Evolutionary conservation across 73 alveolate species (phyloP).

Genomic region (Tetrahymena malaccensis): DNA sequence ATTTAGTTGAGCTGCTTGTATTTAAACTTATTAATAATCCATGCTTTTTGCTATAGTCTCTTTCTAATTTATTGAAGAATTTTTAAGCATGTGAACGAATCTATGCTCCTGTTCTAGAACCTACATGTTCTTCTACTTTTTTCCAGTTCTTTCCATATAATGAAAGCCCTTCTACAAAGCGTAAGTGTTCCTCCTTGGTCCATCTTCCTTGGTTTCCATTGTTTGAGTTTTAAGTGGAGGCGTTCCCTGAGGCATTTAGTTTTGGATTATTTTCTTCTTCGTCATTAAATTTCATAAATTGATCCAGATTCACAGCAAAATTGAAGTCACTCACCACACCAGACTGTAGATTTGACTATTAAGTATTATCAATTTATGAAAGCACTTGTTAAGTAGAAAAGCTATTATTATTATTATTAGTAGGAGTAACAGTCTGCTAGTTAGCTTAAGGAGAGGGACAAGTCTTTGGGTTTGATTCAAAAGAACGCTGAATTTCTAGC

Average conservation of each 20-base stretch:
- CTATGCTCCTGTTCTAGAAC: conserved; percentile 63
- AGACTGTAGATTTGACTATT: neutral
- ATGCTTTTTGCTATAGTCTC: conserved; percentile 2
- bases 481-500: neutral
- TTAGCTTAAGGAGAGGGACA: neutral
- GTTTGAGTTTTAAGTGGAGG: neutral
- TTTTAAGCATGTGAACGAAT: conserved; percentile 72
- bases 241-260: neutral
- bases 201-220: conserved; percentile 56
- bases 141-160: conserved; percentile 66
- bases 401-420: neutral
- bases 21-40: neutral
- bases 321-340: neutral
- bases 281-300: neutral
- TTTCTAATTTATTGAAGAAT: conserved; percentile 60
- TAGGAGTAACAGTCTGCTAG: neutral
- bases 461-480: neutral
- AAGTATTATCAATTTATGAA: neutral
- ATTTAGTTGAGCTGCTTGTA: neutral
- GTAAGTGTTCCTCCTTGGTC: conserved; percentile 62
- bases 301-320: neutral
- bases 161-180: conserved; percentile 69
- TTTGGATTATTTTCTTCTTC: neutral
- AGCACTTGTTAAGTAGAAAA: neutral
- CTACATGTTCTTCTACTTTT: conserved; percentile 66